phyloP scores from a whole-genome alignment of 2,329 filamentous ascomycete genomes.

The Fusarium dlaminii region DNA sequence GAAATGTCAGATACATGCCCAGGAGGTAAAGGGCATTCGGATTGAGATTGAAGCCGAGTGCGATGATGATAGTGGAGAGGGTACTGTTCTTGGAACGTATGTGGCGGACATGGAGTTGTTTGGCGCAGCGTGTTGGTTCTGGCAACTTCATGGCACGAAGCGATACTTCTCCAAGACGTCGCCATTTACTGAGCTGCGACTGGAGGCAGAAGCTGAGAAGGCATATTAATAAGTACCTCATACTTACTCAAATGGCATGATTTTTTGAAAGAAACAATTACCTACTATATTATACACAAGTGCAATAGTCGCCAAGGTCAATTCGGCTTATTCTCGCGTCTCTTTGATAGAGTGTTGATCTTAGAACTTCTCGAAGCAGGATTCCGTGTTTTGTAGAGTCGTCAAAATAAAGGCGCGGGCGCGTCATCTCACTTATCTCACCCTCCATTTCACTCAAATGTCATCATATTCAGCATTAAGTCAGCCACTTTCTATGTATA shows the following conservation, averaged over 20 bases:
- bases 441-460: background rate
- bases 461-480: background rate
- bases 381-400: no score
- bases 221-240: background rate
- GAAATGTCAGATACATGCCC: background rate
- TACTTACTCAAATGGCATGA: background rate
- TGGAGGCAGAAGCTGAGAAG: background rate
- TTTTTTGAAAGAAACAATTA: no score
- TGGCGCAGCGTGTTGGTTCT: background rate
- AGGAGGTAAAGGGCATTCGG: background rate
- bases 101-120: accelerated
- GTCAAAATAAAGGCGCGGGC: conserved; percentile 13
- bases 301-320: no score
- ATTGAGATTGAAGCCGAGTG: no score
- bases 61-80: accelerated
- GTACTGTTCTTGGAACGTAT: accelerated
- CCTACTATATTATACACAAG: background rate
- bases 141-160: background rate
- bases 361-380: background rate
- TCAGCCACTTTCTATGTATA: background rate
- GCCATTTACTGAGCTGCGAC: background rate
- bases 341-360: background rate
- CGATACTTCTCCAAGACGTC: background rate
- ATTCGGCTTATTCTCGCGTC: background rate
- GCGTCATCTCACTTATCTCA: background rate